Base-by-base conservation (phyloP, 306 rosid genomes). In the Begonia masoniana region DNA sequence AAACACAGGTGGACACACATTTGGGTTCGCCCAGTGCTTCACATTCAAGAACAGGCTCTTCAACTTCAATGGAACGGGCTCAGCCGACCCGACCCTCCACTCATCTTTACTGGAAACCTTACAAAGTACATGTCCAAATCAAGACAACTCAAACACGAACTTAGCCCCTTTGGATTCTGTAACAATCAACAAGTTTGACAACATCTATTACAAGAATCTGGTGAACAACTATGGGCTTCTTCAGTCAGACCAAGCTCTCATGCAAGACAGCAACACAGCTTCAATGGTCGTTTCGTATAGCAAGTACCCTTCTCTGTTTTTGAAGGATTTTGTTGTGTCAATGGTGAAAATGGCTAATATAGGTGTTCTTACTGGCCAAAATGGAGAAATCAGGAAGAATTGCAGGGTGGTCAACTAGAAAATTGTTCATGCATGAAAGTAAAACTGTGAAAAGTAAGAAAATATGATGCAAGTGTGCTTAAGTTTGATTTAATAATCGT, bases 21-120 rank as follows among this genome's bases (percentile, higher is more conserved):
- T 86, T 50, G 96, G 96, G 1, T 83, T 91, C 60, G 92, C 99
- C 31, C 96, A 77, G 45, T 91, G 99, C 64, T 76, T 77, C 46
- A 71, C 87, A 13, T 85, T 91, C 92, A 91, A 86, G 82, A 19
- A 70, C 17, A 78, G 96, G 70, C 76, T 91, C 2, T 91, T 76
- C 66, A 51, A 83, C 71, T 85, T 78, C 50, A 74, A 47, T 35
- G 81, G 86, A 14, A 50, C 86, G 2, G 95, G 91, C 9, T 74
- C 78, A 47, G 69, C 97, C 4, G 96, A 91, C 48, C 96, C 96
- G 31, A 8, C 78, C 24, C 68, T 83, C 1, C 82, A 79, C 54
- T 17, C 70, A 7, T 65, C 82, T 13, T 74, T 83, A 3, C 64
- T 75, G 45, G 62, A 69, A 47, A 75, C 31, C n/a, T 62, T 83